Conservation (phyloP, 1,284 basidiomycete genomes). For the Ganoderma lingzhi region DNA sequence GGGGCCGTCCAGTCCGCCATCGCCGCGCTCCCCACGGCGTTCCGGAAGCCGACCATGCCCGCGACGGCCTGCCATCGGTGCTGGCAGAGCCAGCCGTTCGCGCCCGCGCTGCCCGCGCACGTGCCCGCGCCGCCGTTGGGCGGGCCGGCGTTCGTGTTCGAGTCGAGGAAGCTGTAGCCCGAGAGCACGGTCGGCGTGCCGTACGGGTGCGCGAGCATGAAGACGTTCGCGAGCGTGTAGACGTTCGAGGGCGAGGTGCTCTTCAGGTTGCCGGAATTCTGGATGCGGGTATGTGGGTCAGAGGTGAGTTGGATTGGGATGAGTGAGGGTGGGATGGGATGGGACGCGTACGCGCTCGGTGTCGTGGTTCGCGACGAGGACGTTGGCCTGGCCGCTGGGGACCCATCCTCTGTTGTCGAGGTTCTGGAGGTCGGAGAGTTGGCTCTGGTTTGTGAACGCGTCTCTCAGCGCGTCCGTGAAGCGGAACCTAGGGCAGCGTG, state of each 20-base stretch:
- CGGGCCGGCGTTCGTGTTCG: conserved; percentile 61
- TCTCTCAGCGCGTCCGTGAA: conserved; percentile 60
- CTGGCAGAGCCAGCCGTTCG: conserved; percentile 67
- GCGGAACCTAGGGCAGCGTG: conserved; percentile 56
- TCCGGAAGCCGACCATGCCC: conserved; percentile 72
- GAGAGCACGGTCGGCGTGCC: conserved; percentile 73
- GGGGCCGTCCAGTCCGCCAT: conserved; percentile 66
- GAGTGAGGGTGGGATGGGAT: not conserved
- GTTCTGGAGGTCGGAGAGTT: conserved; percentile 56
- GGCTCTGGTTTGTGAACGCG: conserved; percentile 59
- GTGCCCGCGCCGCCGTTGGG: conserved; percentile 55
- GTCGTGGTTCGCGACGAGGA: conserved; percentile 76
- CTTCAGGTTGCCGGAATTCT: conserved; percentile 64
- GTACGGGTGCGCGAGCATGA: conserved; percentile 73
- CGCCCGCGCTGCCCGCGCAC: conserved; percentile 58
- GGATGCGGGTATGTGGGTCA: not conserved
- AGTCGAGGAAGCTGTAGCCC: conserved; percentile 55
- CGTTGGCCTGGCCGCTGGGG: conserved; percentile 59
- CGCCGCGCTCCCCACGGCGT: conserved; percentile 58
- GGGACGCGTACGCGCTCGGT: conserved; percentile 62
- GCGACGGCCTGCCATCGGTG: conserved; percentile 66
- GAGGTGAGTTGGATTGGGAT: not conserved
- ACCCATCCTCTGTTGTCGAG: conserved; percentile 69
- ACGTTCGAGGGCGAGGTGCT: conserved; percentile 69
- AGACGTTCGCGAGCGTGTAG: conserved; percentile 66